A percentile compares a stretch with the other conserved stretches of the same genome.
phyloP scores from a whole-genome alignment of 2,329 filamentous ascomycete genomes.

The Orbilia javanica region DNA sequence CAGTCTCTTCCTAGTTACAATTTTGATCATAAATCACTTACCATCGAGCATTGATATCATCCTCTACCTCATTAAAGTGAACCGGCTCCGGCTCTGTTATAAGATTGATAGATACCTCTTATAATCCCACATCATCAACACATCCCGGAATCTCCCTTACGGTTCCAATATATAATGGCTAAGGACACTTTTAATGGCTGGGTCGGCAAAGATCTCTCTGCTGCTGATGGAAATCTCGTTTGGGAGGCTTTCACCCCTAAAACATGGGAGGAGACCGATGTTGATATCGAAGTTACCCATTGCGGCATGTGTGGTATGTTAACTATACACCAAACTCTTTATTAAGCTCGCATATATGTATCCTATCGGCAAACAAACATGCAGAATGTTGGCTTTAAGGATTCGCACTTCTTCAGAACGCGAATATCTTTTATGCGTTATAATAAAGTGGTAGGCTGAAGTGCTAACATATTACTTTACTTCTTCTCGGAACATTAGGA shows the following conservation, averaged over 20 bases:
- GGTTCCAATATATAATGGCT: slow-evolving; percentile 40
- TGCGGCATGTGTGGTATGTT: slow-evolving; percentile 73
- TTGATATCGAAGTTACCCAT: slow-evolving; percentile 76
- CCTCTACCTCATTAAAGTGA: neutral
- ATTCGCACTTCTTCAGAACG: too few relatives aligned
- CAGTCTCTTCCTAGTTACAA: neutral
- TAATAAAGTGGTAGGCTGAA: too few relatives aligned
- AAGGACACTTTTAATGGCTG: slow-evolving; percentile 44
- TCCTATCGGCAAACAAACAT: too few relatives aligned
- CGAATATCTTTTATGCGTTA: too few relatives aligned
- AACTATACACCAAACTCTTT: too few relatives aligned
- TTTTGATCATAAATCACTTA: neutral
- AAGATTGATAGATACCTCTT: too few relatives aligned
- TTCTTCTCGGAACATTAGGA: slow-evolving; percentile 6
- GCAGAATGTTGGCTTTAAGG: neutral
- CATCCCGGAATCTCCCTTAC: neutral
- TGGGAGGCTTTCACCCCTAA: slow-evolving; percentile 72
- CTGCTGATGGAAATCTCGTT: slow-evolving; percentile 54
- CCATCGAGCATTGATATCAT: neutral
- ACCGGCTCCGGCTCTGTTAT: neutral
- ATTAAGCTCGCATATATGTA: too few relatives aligned
- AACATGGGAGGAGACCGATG: slow-evolving; percentile 74
- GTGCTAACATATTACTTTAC: neutral
- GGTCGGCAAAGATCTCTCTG: slow-evolving; percentile 38
- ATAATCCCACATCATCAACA: slow-evolving; percentile 37